Evolutionary conservation across 1,284 basidiomycete genomes (phyloP).

Genomic region (Gomphus sp.): DNA sequence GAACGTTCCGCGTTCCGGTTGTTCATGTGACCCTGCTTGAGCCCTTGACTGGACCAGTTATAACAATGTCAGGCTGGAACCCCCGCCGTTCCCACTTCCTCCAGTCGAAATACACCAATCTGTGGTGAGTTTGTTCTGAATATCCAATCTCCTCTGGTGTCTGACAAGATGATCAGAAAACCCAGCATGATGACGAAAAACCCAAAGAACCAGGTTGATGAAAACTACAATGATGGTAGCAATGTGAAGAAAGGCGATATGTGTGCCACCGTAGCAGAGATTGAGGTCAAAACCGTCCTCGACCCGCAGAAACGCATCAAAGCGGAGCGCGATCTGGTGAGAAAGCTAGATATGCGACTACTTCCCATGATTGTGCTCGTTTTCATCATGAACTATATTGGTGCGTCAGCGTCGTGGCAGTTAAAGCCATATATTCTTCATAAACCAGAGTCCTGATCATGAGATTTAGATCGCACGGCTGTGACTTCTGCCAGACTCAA

Average conservation of each 20-base stretch:
- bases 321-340: conserved; percentile 35
- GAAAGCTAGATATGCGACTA: conserved; percentile 48
- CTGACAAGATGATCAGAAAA: background rate
- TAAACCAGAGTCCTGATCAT: background rate
- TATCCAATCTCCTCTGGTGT: background rate
- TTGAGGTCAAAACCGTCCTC: background rate
- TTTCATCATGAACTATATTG: conserved; percentile 63
- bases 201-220: background rate
- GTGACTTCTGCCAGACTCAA: conserved; percentile 51
- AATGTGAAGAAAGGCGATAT: background rate
- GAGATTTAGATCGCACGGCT: conserved; percentile 40
- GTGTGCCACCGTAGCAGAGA: background rate
- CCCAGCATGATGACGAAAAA: background rate
- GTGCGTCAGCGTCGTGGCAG: conserved; percentile 14
- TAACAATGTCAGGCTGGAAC: background rate
- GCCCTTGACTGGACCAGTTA: background rate
- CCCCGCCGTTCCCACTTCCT: background rate
- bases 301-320: conserved; percentile 2
- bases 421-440: background rate
- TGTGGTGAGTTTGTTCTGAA: background rate
- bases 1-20: background rate
- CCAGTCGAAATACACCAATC: background rate
- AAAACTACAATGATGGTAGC: background rate
- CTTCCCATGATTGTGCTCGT: conserved; percentile 53
- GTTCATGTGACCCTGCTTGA: background rate